Conservation (phyloP, 495 filamentous ascomycete species). For the Haplographium delicatum region DNA sequence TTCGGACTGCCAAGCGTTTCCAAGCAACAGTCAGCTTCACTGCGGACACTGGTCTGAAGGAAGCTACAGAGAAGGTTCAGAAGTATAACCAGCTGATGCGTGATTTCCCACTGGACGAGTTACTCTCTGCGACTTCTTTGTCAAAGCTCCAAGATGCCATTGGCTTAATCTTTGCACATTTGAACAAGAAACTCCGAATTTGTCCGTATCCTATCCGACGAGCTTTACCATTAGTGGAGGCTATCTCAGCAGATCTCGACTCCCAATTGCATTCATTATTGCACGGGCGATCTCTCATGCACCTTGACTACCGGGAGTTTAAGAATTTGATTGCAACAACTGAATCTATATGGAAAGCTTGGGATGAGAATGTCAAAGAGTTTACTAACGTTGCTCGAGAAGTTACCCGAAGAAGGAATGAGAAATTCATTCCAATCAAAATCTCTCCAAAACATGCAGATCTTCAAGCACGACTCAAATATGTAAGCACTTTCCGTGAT, state of each 20-base stretch:
- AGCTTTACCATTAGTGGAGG: slow-evolving; percentile 89
- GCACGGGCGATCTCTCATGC: slow-evolving; percentile 80
- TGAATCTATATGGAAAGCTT: slow-evolving; percentile 79
- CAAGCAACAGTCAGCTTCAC: slow-evolving; percentile 94
- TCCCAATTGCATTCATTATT: slow-evolving; percentile 77
- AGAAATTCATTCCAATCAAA: slow-evolving; percentile 98
- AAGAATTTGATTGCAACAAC: slow-evolving; percentile 74
- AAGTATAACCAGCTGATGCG: slow-evolving; percentile 99
- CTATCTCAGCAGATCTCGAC: slow-evolving; percentile 94
- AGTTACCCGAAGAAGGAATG: slow-evolving; percentile 80
- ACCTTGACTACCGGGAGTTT: slow-evolving; percentile 89
- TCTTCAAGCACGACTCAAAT: slow-evolving; percentile 83
- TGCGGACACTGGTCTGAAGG: slow-evolving; percentile 90
- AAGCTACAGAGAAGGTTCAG: slow-evolving; percentile 89
- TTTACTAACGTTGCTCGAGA: slow-evolving; percentile 97
- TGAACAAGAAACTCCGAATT: slow-evolving; percentile 95
- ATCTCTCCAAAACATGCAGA: slow-evolving; percentile 77
- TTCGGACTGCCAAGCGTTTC: slow-evolving; percentile 93
- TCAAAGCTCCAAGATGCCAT: slow-evolving; percentile 88
- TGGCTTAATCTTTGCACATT: slow-evolving; percentile 78
- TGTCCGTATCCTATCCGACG: slow-evolving; percentile 90
- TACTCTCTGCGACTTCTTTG: slow-evolving; percentile 85
- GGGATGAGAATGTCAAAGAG: slow-evolving; percentile 95
- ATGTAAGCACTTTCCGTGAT: slow-evolving; percentile 87
- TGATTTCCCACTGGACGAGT: slow-evolving; percentile 86